phyloP scores from a whole-genome alignment of 208 protist genomes.

The Trypanosoma brucei region DNA sequence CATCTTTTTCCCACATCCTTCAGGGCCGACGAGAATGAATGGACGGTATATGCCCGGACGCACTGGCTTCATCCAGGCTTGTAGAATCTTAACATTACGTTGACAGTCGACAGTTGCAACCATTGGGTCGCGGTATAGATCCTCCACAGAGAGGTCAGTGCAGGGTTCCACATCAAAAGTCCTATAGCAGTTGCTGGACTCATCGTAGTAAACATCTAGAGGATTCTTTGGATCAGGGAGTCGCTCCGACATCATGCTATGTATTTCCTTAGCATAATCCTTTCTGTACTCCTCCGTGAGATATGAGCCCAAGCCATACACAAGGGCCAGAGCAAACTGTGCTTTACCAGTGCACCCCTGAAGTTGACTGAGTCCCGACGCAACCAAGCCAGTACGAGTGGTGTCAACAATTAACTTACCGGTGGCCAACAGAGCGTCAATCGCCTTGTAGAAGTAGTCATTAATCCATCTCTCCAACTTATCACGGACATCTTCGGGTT shows the following conservation, averaged over 20 bases:
- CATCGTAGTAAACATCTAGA: conserved; percentile 88
- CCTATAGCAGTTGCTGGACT: conserved; percentile 44
- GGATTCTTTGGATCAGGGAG: conserved; percentile 79
- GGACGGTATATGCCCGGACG: conserved; percentile 79
- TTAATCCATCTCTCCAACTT: conserved; percentile 86
- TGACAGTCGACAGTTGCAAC: conserved; percentile 94
- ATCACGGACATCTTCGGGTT: conserved; percentile 63
- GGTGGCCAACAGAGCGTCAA: conserved; percentile 78
- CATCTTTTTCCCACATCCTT: conserved; percentile 96
- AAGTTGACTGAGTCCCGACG: conserved; percentile 93
- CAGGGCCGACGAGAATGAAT: conserved; percentile 96
- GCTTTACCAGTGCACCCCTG: conserved; percentile 71
- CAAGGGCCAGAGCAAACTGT: conserved; percentile 88
- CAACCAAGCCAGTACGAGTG: conserved; percentile 90
- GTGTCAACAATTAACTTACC: conserved; percentile 86
- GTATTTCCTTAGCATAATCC: conserved; percentile 90
- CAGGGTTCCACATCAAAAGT: conserved; percentile 74
- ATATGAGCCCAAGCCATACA: conserved; percentile 94
- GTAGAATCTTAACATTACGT: conserved; percentile 84
- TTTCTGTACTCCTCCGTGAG: conserved; percentile 66
- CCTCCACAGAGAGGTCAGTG: conserved; percentile 73
- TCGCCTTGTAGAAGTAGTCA: conserved; percentile 91
- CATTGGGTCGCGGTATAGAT: conserved; percentile 85
- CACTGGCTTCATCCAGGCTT: conserved; percentile 88
- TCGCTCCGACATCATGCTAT: conserved; percentile 80